Base-by-base conservation (phyloP, 768 basidiomycete genomes). In the Suillus placidus region DNA sequence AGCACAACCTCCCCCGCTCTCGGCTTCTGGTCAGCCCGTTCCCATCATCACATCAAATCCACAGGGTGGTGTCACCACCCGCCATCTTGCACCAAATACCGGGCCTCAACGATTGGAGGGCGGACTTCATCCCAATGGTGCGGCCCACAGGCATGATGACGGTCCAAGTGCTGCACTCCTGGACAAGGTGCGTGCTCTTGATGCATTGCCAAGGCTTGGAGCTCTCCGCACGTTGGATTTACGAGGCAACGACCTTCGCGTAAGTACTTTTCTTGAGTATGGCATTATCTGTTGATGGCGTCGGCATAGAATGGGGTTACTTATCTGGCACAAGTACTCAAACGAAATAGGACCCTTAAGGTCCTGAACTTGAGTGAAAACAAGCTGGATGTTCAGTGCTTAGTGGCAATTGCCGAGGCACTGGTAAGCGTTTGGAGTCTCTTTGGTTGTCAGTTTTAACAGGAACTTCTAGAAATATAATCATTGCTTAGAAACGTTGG, bases 331-430 rank as follows among this genome's bases (percentile, higher is more conserved):
- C 96, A 99, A 77, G 97, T 99, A 0, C 81, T 99, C 68, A 99
- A 99, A 74, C 89, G 97, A 43, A 99, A 99, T 77, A 83, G 95
- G 52, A 98, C 97, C 4, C 81, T 99, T 52, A 97, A 97, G 77
- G 90, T 98, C 6, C 83, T 98, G 32, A 99, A 98, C 76, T 79
- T 99, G 61, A 91, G 92, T 71, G 97, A 99, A 75, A 99, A 99
- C 76, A 94, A 92, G 75, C 85, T 99, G 6, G 97, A 97, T 64
- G 85, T 92, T 1, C 80, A 84, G 10, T 93, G 94, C 62, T 80
- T 99, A 12, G 87, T 90, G 2, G 80, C 84, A 0, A 83, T 99
- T 16, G 95, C 95, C 0, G 97, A 99, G 76, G 92, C 95, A 1
- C 76, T 99, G 74, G 95, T 96, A 64, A 70, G 89, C 20, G 14